phyloP scores from a whole-genome alignment of 176 grass and related monocot genomes.

The Puccinellia tenuiflora region DNA sequence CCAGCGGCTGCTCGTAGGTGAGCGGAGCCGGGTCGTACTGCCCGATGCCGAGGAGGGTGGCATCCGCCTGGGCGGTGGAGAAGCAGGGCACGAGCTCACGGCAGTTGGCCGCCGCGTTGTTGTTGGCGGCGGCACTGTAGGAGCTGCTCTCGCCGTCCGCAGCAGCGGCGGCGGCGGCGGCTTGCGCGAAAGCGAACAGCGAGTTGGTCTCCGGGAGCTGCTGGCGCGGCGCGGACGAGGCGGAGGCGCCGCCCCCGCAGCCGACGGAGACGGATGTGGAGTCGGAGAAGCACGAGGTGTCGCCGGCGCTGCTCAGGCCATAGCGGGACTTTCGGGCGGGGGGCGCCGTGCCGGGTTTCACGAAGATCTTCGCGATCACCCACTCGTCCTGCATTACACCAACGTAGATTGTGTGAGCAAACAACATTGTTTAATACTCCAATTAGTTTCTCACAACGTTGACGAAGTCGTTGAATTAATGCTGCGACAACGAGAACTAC shows the following conservation, averaged over 20 bases:
- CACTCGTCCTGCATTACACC: constrained; percentile 68
- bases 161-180: neutral
- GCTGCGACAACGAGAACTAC: neutral
- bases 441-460: neutral
- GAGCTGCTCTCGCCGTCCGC: constrained; percentile 27
- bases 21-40: constrained; percentile 33
- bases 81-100: constrained; percentile 99
- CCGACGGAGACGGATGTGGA: constrained; percentile 52
- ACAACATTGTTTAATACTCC: neutral
- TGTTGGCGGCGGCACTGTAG: constrained; percentile 22
- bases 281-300: constrained; percentile 56
- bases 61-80: constrained; percentile 54
- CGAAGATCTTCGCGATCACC: constrained; percentile 81
- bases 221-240: constrained; percentile 42
- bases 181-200: neutral
- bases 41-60: constrained; percentile 32
- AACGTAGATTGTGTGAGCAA: neutral
- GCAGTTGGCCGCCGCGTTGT: constrained; percentile 24
- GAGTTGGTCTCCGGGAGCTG: constrained; percentile 30
- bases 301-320: constrained; percentile 10
- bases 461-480: neutral
- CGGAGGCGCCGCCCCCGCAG: constrained; percentile 35
- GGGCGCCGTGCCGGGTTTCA: constrained; percentile 42
- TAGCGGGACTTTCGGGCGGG: constrained; percentile 40
- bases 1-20: constrained; percentile 12